phyloP scores from a whole-genome alignment of 1,139 yeast genomes.

The Geotrichum phurueaensis region DNA sequence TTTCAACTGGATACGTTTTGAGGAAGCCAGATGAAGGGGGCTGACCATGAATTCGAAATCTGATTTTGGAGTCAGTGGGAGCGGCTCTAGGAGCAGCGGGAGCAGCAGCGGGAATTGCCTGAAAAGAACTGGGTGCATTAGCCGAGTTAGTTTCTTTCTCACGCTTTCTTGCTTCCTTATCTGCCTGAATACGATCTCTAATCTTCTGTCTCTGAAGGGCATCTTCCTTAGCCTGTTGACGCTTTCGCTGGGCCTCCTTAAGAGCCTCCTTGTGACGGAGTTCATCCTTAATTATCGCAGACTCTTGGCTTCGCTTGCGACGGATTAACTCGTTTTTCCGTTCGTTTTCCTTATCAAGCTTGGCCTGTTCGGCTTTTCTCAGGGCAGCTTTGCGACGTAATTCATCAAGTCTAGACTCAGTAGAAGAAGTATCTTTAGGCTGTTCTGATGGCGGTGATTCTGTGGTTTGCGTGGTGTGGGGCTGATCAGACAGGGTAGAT shows the following conservation, averaged over 20 bases:
- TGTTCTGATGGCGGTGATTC: conserved; percentile 5
- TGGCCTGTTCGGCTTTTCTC: conserved; percentile 31
- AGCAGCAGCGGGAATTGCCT: conserved; percentile 18
- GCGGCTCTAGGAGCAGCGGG: conserved; percentile 21
- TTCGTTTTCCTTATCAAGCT: conserved; percentile 30
- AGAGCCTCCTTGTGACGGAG: conserved; percentile 33
- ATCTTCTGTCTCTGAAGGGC: conserved; percentile 34
- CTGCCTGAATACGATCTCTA: conserved; percentile 36
- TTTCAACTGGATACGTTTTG: conserved; percentile 29
- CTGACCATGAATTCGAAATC: conserved; percentile 30
- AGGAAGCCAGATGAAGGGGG: conserved; percentile 24
- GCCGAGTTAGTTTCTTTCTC: conserved; percentile 16
- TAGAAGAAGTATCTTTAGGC: not conserved
- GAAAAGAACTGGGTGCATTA: conserved; percentile 11
- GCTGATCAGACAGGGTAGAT: not conserved
- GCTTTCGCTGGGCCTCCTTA: conserved; percentile 33
- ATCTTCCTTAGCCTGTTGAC: conserved; percentile 33
- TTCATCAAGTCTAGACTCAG: conserved; percentile 9
- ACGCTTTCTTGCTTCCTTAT: conserved; percentile 32
- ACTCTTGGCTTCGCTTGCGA: conserved; percentile 32
- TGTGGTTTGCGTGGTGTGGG: conserved; percentile 17
- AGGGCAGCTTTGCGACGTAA: conserved; percentile 31
- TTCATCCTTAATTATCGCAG: conserved; percentile 31
- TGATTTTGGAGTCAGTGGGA: conserved; percentile 32
- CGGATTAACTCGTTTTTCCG: conserved; percentile 31